Evolutionary conservation across 1,284 basidiomycete genomes (phyloP).

Genomic region (Cutaneotrichosporon curvatum): DNA sequence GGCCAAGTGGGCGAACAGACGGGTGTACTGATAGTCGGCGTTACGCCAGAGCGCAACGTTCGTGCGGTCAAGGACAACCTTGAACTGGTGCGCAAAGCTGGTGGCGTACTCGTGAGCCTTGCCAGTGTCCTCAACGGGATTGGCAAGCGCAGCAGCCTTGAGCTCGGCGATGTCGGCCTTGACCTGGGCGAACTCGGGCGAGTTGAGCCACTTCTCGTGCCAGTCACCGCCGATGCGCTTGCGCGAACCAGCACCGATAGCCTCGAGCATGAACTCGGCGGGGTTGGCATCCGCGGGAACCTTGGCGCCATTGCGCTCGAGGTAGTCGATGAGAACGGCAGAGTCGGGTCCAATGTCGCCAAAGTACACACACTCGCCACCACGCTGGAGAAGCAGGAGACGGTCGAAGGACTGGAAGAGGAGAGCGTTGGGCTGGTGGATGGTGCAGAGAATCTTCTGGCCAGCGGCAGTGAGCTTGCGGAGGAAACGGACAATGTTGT

Average conservation of each 20-base stretch:
- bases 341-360: conserved; percentile 54
- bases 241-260: conserved; percentile 66
- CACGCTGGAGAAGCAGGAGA: conserved; percentile 49
- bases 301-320: conserved; percentile 51
- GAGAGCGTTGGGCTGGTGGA: conserved; percentile 49
- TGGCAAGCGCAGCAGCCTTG: conserved; percentile 47
- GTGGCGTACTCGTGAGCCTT: conserved; percentile 51
- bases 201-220: conserved; percentile 64
- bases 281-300: conserved; percentile 53
- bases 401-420: conserved; percentile 55
- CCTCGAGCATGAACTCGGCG: conserved; percentile 51
- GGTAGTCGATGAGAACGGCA: conserved; percentile 51
- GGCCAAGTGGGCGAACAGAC: conserved; percentile 67
- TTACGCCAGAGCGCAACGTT: conserved; percentile 74
- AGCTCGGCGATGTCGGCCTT: conserved; percentile 47
- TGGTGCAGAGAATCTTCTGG: conserved; percentile 50
- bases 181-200: conserved; percentile 44
- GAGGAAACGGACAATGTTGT: conserved; percentile 50
- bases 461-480: conserved; percentile 60
- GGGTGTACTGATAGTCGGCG: conserved; percentile 60
- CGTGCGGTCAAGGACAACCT: conserved; percentile 65
- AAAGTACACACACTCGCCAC: conserved; percentile 47
- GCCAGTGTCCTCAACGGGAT: conserved; percentile 35
- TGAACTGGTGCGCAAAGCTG: conserved; percentile 69
- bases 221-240: conserved; percentile 62